Evolutionary conservation across 2,329 filamentous ascomycete genomes (phyloP), one percentile per base, ranked within the genome.

Genomic region (Ramichloridium luteum): DNA sequence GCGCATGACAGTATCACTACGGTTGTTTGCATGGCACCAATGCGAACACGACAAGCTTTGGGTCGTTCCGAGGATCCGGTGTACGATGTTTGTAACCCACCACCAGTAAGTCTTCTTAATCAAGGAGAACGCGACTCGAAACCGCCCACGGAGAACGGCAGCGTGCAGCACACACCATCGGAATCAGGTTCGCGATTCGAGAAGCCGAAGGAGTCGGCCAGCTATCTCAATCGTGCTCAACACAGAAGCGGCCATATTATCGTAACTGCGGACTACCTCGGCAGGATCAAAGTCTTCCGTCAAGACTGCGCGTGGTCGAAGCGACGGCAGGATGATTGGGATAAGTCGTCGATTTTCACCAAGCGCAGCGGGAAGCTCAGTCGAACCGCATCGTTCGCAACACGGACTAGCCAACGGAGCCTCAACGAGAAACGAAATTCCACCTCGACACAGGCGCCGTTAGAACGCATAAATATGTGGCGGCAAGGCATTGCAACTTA

Each of bases 31-130:
- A 78, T 94, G 50, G 88, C 88, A 1, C 88, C 90, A 0, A 71
- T 72, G 0, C 74, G 73, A 47, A 85, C 84, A 8, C 73, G 82
- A 35, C 77, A 81, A 48, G 64, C 90, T 2, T 68, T 98, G 1
- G 77, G 80, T 30, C 70, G 72, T 10, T 92, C 85, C 0, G 81
- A 83, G 34, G 86, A 98, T 52, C 86, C 90, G 2, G 72, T 98
- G n/a, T 98, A 85, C 54, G 86, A 94, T 47, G 67, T 96, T 1
- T 96, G 90, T 64, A 96, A 96, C 46, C 90, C 90, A 4, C 90
- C 88, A 0, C 85, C 88, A 0, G 75, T 96, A 11, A 86, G 75
- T 5, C 65, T 96, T 12, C 66, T 86, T 39, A 85, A 79, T 43
- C 70, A 77, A 15, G 74, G 78, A 13, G 82, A 90, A 47, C 69